Conservation (phyloP, 306 rosid genomes). For the Quercus bicolor region DNA sequence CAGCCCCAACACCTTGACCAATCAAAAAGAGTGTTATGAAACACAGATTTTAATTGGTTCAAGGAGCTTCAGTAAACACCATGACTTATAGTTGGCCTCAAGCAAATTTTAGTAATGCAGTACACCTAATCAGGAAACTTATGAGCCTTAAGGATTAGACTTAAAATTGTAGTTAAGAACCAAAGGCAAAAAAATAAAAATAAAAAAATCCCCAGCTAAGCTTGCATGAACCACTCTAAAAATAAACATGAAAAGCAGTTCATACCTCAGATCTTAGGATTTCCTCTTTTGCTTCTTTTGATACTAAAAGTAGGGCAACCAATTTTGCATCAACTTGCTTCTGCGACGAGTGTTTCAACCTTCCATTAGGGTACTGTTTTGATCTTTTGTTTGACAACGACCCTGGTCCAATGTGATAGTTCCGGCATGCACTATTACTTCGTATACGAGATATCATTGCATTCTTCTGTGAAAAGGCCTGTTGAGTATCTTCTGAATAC, state of each 20-base stretch:
- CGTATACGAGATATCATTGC: conserved; percentile 71
- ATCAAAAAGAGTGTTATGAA: no score
- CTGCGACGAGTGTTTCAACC: conserved; percentile 46
- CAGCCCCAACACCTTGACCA: no score
- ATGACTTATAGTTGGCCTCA: not conserved
- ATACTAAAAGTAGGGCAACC: conserved; percentile 56
- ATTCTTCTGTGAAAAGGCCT: conserved; percentile 50
- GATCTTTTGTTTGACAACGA: conserved; percentile 59
- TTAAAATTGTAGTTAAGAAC: not conserved
- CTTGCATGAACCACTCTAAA: not conserved
- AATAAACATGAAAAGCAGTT: not conserved
- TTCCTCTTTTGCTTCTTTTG: conserved; percentile 81
- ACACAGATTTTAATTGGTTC: no score
- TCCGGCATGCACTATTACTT: conserved; percentile 60
- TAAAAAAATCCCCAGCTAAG: not conserved
- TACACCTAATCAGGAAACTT: not conserved
- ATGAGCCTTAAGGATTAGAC: not conserved
- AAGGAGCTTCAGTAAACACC: not conserved
- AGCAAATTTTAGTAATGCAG: not conserved
- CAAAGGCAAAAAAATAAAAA: not conserved
- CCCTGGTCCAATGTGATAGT: conserved; percentile 58
- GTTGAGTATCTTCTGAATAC: conserved; percentile 46
- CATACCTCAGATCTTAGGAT: conserved; percentile 66
- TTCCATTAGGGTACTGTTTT: conserved; percentile 53
- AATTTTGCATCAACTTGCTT: conserved; percentile 68